These are phyloP conservation scores for Pseudotulostoma volvatum DNA, from an alignment of 495 filamentous ascomycete genomes.

Conservation along the genomic window DNA sequence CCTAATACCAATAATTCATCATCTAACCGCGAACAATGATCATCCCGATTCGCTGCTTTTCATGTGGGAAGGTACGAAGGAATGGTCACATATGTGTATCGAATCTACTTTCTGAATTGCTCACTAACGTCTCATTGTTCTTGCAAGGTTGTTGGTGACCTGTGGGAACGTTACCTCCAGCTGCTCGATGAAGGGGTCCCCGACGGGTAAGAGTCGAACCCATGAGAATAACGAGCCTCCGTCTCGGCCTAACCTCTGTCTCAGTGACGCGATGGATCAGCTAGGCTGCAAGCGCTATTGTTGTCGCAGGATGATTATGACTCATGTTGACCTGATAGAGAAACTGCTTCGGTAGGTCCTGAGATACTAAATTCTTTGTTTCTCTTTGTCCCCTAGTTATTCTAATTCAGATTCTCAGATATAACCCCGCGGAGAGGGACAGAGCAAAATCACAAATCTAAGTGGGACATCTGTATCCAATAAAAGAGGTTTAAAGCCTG, in stretches of 20 bases:
- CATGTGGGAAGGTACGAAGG: constrained; percentile 79
- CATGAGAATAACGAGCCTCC: background rate
- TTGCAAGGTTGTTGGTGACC: constrained; percentile 74
- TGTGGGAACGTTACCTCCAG: constrained; percentile 85
- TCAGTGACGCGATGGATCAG: constrained; percentile 81
- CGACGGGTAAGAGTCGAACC: constrained; percentile 48
- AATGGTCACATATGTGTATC: too few species aligned
- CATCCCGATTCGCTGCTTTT: constrained; percentile 96
- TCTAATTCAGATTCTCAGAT: constrained; percentile 7
- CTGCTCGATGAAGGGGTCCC: constrained; percentile 59
- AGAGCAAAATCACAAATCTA: constrained; percentile 9
- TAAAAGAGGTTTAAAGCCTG: too few species aligned
- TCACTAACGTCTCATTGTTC: constrained; percentile 7
- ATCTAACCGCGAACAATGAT: constrained; percentile 81
- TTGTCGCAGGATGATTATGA: constrained; percentile 98
- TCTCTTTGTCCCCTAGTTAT: background rate
- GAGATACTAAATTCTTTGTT: constrained; percentile 6
- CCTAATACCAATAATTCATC: too few species aligned
- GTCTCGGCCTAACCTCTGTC: background rate
- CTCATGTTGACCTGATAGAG: constrained; percentile 97
- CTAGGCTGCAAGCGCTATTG: constrained; percentile 91
- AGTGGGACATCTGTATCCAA: too few species aligned
- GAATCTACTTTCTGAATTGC: background rate
- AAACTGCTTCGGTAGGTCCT: constrained; percentile 72
- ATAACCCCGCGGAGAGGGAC: constrained; percentile 10